Evolutionary conservation across 306 rosid species (phyloP).

Genomic region (Corylus avellana): DNA sequence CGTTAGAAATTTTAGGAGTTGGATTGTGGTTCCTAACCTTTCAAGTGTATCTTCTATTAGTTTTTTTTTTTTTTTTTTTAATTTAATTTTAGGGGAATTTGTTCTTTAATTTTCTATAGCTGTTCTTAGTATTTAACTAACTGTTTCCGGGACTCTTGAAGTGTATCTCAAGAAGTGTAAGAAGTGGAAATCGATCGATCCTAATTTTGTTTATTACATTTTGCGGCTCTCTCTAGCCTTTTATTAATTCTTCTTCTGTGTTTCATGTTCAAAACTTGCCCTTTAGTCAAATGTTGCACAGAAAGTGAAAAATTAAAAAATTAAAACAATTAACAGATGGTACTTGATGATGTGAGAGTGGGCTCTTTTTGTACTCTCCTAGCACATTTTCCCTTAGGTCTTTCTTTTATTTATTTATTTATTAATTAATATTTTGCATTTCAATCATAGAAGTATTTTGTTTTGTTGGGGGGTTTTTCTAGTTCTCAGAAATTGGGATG

Average conservation of each 20-base stretch:
- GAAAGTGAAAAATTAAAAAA: neutral
- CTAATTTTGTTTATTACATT: constrained; percentile 40
- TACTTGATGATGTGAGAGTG: neutral
- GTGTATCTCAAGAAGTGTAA: constrained; percentile 51
- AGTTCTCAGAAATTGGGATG: neutral
- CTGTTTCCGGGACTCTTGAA: constrained; percentile 27
- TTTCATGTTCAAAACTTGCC: neutral
- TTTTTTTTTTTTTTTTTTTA: constrained; percentile 2
- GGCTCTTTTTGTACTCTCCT: no score
- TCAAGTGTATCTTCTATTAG: constrained; percentile 37
- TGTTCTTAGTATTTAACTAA: constrained; percentile 18
- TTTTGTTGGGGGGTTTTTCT: no score
- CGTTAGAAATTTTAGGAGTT: neutral
- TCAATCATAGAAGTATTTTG: no score
- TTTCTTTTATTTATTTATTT: no score
- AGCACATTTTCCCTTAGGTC: no score
- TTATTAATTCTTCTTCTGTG: neutral
- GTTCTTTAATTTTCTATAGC: constrained; percentile 25
- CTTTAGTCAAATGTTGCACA: neutral
- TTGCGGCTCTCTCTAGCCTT: neutral
- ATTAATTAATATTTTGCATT: no score
- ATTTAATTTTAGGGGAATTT: constrained; percentile 19
- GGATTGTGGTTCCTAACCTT: constrained; percentile 33
- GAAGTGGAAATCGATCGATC: constrained; percentile 42
- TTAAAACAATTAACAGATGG: neutral